Conservation (phyloP, 208 protist species). For the Crithidia acanthocephali region DNA sequence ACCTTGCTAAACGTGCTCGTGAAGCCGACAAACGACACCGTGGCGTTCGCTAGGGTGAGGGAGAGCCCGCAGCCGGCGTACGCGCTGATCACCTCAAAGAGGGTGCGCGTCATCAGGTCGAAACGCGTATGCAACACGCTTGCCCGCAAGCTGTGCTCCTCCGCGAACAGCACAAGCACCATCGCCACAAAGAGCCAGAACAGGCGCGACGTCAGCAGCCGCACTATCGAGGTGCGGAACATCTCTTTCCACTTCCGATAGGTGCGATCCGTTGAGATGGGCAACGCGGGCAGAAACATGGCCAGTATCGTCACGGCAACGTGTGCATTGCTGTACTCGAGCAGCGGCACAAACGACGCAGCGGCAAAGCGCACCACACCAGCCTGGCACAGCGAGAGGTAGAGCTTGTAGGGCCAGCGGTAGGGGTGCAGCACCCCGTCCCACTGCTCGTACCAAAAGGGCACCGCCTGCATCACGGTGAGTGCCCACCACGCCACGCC, state of each 20-base stretch:
- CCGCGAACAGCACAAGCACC: constrained; percentile 59
- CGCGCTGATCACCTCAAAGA: constrained; percentile 84
- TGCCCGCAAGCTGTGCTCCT: constrained; percentile 41
- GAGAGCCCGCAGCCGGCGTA: constrained; percentile 77
- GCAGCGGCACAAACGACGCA: constrained; percentile 63
- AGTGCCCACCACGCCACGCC: constrained; percentile 58
- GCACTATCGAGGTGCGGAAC: constrained; percentile 66
- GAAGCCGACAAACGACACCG: constrained; percentile 61
- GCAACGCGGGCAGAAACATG: constrained; percentile 82
- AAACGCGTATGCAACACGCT: constrained; percentile 46
- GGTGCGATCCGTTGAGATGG: constrained; percentile 77
- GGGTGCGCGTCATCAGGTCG: constrained; percentile 71
- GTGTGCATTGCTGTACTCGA: constrained; percentile 73
- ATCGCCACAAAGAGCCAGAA: constrained; percentile 80
- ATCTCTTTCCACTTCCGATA: constrained; percentile 79
- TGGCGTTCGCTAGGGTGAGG: constrained; percentile 26
- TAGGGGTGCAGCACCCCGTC: constrained; percentile 46
- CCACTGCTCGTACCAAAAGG: constrained; percentile 82
- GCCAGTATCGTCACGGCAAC: constrained; percentile 74
- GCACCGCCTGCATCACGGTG: constrained; percentile 55
- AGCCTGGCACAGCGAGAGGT: constrained; percentile 74
- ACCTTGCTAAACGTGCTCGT: constrained; percentile 55
- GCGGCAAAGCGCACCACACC: constrained; percentile 73
- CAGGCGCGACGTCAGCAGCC: constrained; percentile 73
- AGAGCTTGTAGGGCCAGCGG: constrained; percentile 63